A percentile compares a stretch with the other conserved stretches of the same genome.
Evolutionary conservation across 2,329 filamentous ascomycete species (phyloP).

Genomic region (Ceratocystis diversiconidia): DNA sequence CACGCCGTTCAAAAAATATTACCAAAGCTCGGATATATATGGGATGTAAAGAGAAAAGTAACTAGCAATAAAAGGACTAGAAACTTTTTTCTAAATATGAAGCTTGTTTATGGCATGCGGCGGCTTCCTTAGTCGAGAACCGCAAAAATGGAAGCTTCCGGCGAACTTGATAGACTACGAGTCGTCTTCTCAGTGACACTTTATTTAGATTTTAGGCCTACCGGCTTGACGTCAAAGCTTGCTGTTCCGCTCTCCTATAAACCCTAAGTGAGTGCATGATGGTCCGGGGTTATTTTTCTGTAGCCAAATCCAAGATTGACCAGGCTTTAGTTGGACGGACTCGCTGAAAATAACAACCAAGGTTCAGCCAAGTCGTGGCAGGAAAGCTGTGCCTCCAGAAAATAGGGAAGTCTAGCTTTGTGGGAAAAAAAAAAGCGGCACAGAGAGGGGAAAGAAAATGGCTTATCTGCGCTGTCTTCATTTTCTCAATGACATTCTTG

Average conservation of each 20-base stretch:
- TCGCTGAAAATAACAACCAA: neutral
- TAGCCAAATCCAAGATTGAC: too few species aligned
- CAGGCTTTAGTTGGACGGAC: neutral
- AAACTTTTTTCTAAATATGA: neutral
- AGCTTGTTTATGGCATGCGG: neutral
- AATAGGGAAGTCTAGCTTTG: neutral
- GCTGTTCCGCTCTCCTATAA: neutral
- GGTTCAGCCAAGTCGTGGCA: neutral
- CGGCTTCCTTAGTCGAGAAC: neutral
- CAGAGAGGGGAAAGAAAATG: neutral
- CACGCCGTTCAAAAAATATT: too few species aligned
- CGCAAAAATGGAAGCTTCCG: neutral
- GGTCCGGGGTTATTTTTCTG: too few species aligned
- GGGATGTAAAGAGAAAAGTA: neutral
- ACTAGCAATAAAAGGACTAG: neutral
- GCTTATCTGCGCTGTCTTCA: neutral
- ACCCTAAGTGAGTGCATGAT: neutral
- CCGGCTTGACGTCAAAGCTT: neutral
- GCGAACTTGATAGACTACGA: neutral
- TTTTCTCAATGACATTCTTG: neutral
- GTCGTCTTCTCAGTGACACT: neutral
- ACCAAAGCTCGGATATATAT: neutral
- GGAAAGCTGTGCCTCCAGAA: neutral
- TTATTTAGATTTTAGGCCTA: neutral
- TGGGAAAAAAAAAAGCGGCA: neutral